These are phyloP conservation scores for Durusdinium trenchii DNA, from an alignment of 73 alveolate genomes.

Conservation along the genomic window DNA sequence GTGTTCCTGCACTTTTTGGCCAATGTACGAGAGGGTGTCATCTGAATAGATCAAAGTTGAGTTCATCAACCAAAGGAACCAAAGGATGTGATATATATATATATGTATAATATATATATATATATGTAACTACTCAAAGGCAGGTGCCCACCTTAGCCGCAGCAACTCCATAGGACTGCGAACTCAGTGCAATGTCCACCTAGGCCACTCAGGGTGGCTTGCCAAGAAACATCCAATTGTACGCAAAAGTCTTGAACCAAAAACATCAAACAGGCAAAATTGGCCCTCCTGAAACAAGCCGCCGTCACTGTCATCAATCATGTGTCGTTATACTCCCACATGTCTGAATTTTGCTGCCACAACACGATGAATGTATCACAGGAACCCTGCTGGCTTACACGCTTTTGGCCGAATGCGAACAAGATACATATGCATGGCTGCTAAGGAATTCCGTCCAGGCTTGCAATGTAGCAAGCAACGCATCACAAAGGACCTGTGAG, in stretches of 20 bases:
- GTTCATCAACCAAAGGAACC: too few relatives aligned
- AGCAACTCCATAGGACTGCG: slow-evolving; percentile 41
- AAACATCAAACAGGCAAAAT: background rate
- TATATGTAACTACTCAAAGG: too few relatives aligned
- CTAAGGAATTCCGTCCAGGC: slow-evolving; percentile 80
- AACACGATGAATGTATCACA: too few relatives aligned
- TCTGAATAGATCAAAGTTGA: too few relatives aligned
- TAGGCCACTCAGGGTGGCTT: background rate
- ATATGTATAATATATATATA: too few relatives aligned
- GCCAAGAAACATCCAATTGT: background rate
- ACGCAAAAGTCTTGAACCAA: background rate
- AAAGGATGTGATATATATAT: too few relatives aligned
- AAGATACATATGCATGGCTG: slow-evolving; percentile 65
- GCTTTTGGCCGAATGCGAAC: background rate
- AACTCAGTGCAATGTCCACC: slow-evolving; percentile 86
- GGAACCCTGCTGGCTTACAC: too few relatives aligned
- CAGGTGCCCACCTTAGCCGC: slow-evolving; percentile 40
- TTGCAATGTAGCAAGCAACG: slow-evolving; percentile 44
- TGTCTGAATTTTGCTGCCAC: too few relatives aligned
- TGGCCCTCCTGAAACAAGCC: background rate
- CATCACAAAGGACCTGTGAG: slow-evolving; percentile 56
- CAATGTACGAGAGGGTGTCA: too few relatives aligned
- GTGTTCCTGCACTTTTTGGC: too few relatives aligned
- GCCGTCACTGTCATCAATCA: background rate
- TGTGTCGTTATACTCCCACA: background rate